Evolutionary conservation across 2,329 filamentous ascomycete genomes (phyloP), one percentile per base, ranked within the genome.

Genomic region (Stachybotrys elegans): DNA sequence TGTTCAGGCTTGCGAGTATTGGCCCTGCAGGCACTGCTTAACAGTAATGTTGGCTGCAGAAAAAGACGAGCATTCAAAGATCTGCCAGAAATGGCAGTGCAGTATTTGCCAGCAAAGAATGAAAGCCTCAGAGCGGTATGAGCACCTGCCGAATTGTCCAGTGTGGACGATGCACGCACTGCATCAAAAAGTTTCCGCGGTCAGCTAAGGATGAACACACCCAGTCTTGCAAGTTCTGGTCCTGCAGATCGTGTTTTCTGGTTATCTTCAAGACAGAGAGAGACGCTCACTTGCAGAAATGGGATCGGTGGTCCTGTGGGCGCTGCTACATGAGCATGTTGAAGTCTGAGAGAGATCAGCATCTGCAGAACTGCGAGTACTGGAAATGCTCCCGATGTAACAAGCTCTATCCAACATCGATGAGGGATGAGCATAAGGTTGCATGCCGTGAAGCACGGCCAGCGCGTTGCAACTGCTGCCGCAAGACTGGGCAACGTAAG

Each of bases 321-420:
- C 42, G 35, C 42, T 40, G 42, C 13, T 20, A 22, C 23, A 44
- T 20, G 35, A 44, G 5, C 36, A 39, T 44, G 42, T 40, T 20
- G 42, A 40, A 44, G 42, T 44, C 34, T 20, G 42, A 44, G 25
- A 44, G 42, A 44, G 36, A 44, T 44, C 43, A 44, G 36, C 43
- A 44, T 44, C 13, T 34, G 36, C 29, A 40, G 43, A 41, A 14
- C 43, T 44, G 43, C 43, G 43, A 40, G 43, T 44, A 44, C 37
- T 44, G 22, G 43, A 17, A 3, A n/a, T 44, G 36, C 43, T 35
- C 21, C 37, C 43, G 36, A 35, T 44, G 43, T 40, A 35, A 22
- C 29, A 25, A 44, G 19, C 21, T n/a, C 43, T 40, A 40, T 44
- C 21, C 35, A 21, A 9, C 29, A 29, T 34, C 35, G 21, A 41